Evolutionary conservation across 805 yeast species (phyloP).

Genomic region (Lipomyces sp.): DNA sequence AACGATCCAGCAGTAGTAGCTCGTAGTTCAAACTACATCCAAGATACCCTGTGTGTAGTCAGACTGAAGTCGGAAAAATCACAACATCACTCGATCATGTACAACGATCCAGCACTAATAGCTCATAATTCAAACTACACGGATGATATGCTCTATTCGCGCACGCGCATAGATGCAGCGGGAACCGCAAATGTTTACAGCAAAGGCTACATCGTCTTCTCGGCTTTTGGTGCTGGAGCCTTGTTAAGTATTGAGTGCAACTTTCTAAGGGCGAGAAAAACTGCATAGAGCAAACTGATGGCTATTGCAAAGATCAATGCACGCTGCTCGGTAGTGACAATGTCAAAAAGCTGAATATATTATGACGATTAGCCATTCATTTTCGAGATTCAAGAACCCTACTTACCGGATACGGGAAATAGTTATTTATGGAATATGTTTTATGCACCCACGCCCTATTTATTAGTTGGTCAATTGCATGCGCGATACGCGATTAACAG

Average conservation of each 20-base stretch:
- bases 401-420: conserved; percentile 31
- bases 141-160: background rate
- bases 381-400: background rate
- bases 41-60: background rate
- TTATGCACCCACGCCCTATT: conserved; percentile 32
- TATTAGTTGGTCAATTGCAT: background rate
- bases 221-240: background rate
- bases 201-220: background rate
- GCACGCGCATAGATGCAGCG: background rate
- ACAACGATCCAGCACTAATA: background rate
- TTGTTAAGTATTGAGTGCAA: conserved; percentile 8
- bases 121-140: background rate
- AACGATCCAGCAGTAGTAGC: background rate
- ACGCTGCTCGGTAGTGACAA: conserved; percentile 18
- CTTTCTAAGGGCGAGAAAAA: conserved; percentile 12
- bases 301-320: conserved; percentile 21
- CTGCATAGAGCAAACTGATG: conserved; percentile 12
- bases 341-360: conserved; percentile 8
- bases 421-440: conserved; percentile 21
- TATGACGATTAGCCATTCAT: background rate
- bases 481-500: background rate
- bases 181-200: background rate
- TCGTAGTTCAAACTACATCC: background rate
- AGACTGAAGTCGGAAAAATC: background rate
- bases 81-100: background rate